Conservation (phyloP, 2,329 filamentous ascomycete genomes). For the Pseudopyrenochaeta lycopersici region DNA sequence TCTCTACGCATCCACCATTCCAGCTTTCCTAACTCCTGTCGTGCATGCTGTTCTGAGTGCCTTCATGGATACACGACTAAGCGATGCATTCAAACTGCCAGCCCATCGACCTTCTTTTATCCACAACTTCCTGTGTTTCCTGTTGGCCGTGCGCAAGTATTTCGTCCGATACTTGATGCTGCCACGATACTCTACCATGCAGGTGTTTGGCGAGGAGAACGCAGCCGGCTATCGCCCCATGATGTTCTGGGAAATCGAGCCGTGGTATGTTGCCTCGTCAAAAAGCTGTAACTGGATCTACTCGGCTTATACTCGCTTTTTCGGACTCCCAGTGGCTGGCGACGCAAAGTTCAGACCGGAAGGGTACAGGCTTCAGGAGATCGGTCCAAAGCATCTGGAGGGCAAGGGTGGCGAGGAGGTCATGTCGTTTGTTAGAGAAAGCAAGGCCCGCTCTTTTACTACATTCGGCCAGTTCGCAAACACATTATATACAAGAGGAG, state of each 20-base stretch:
- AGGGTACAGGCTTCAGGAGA: constrained; percentile 10
- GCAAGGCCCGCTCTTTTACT: constrained; percentile 6
- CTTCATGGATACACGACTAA: constrained; percentile 11
- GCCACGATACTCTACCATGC: constrained; percentile 9
- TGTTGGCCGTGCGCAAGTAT: constrained; percentile 3
- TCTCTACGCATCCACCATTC: constrained; percentile 13
- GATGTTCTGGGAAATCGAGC: constrained; percentile 12
- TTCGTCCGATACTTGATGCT: constrained; percentile 7
- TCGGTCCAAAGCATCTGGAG: constrained; percentile 12
- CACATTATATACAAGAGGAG: too few relatives aligned
- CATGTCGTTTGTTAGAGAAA: constrained; percentile 9
- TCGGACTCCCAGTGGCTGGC: constrained; percentile 5
- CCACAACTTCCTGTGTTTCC: neutral
- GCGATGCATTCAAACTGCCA: constrained; percentile 6
- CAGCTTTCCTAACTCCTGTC: constrained; percentile 10
- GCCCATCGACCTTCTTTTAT: neutral
- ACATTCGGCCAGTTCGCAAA: constrained; percentile 4
- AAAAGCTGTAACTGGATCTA: constrained; percentile 7
- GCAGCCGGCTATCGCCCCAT: constrained; percentile 2
- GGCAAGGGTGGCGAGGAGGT: constrained; percentile 13
- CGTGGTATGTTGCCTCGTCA: constrained; percentile 9
- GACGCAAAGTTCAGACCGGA: constrained; percentile 11
- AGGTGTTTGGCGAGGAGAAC: constrained; percentile 12
- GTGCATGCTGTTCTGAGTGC: constrained; percentile 8
- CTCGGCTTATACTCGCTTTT: constrained; percentile 3